Evolutionary conservation across 352 stramenopile genomes (phyloP), one percentile per base, ranked within the genome.

Genomic region (Pythium angustatum): DNA sequence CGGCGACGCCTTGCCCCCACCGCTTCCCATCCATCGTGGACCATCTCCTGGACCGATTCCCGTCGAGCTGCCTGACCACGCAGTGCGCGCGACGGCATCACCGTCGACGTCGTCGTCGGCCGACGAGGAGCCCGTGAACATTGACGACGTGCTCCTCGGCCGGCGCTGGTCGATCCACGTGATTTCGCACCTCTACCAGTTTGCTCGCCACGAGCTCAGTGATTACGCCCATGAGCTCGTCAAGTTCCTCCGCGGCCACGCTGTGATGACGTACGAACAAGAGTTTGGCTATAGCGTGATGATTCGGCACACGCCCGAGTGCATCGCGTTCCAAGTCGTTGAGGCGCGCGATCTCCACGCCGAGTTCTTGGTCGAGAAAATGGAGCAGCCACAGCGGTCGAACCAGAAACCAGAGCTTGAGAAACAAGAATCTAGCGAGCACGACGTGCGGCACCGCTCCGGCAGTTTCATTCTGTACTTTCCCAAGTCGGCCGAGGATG

Each of bases 161-260:
- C 61, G 66, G 40, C 60, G 57, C 31, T 78, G 68, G 63, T 71
- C 68, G 22, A 40, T 78, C n/a, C 68, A 78, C 43, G 54, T 68
- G 31, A 69, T 76, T 40, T 78, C 71, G 21, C 57, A 69, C 21
- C 36, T 78, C 10, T 76, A 64, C 55, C 52, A 69, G 34, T 73
- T 73, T 34, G 49, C 69, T 43, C 58, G 57, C 4, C 45, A 51
- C 11, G 61, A 73, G 31, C 43, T 73, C 5, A 30, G 62, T 17
- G 51, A 61, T 21, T 73, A 73, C 38, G 66, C 63, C 2, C 49
- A 66, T n/a, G 66, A 73, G 19, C 66, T 73, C 11, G 63, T 73
- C 21, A 76, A 71, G 33, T 73, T 66, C 31, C 21, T 72, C 27
- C 68, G 71, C 21, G 65, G 68, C 12, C 48, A 58, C 14, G 59